Percentiles rank a stretch among this genome's conserved stretches.
phyloP scores from a whole-genome alignment of 2,329 filamentous ascomycete genomes.

The Paracamarosporium sp. region DNA sequence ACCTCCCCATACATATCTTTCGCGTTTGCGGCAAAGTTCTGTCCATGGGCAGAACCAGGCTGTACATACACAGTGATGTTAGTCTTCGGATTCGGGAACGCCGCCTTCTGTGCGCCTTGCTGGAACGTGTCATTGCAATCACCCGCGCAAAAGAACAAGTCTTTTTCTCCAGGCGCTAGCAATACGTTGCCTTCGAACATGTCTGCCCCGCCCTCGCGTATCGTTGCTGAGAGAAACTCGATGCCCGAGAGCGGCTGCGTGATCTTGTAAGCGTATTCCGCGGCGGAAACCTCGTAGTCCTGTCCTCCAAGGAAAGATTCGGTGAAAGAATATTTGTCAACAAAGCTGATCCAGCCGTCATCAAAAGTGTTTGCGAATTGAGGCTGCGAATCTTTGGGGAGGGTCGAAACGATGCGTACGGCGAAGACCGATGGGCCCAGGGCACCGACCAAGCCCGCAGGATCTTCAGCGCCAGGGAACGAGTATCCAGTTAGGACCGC shows the following conservation, averaged over 20 bases:
- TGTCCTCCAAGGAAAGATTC: not conserved
- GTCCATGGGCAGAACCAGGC: not conserved
- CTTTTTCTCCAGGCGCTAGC: not conserved
- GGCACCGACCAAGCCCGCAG: not conserved
- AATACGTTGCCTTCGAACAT: slow-evolving; percentile 1
- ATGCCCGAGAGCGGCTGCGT: not conserved
- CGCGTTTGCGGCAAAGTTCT: slow-evolving; percentile 1
- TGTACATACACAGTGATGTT: not conserved
- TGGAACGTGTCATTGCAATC: not conserved
- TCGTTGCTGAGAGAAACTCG: not conserved
- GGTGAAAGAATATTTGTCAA: not conserved
- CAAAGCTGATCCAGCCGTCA: not conserved
- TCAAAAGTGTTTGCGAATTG: not conserved
- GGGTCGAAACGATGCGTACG: not conserved
- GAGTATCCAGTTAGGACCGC: slow-evolving; percentile 1
- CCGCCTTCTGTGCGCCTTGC: not conserved
- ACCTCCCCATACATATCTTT: not conserved
- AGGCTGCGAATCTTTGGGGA: not conserved
- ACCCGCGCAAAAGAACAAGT: not conserved
- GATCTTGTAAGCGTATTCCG: slow-evolving; percentile 1
- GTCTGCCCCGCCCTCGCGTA: not conserved
- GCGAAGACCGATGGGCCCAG: not conserved
- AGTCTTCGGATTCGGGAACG: not conserved
- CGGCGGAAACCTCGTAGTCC: not conserved
- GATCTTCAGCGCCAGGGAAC: not conserved